These are phyloP conservation scores for Phyllachora maydis DNA, from an alignment of 2,329 filamentous ascomycete genomes.

Conservation along the genomic window DNA sequence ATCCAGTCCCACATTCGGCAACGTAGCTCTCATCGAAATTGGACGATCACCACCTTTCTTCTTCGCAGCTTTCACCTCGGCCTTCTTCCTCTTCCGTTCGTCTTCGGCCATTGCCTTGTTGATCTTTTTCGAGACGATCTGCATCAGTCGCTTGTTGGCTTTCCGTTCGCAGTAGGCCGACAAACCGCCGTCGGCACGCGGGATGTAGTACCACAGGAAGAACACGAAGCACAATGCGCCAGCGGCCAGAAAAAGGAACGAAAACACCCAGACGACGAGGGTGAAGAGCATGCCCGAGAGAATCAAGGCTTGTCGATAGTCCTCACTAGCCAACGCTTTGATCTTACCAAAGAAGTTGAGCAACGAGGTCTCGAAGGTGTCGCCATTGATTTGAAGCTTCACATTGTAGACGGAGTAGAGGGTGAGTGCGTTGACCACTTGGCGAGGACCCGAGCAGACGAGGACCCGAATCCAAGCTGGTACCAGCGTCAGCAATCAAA, in stretches of 20 bases:
- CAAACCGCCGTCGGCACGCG: conserved; percentile 58
- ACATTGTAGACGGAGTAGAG: conserved; percentile 66
- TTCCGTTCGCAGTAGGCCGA: conserved; percentile 79
- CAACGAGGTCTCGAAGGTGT: conserved; percentile 38
- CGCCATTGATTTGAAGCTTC: conserved; percentile 41
- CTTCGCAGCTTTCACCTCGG: conserved; percentile 25
- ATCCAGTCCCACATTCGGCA: conserved; percentile 34
- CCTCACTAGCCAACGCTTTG: conserved; percentile 45
- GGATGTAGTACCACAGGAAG: conserved; percentile 88
- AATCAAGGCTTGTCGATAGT: conserved; percentile 63
- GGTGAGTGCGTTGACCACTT: conserved; percentile 77
- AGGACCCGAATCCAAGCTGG: conserved; percentile 77
- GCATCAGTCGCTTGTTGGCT: conserved; percentile 66
- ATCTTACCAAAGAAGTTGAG: conserved; percentile 72
- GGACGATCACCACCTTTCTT: conserved; percentile 30
- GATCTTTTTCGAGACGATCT: conserved; percentile 71
- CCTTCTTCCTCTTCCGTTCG: conserved; percentile 34
- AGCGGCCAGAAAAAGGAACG: conserved; percentile 52
- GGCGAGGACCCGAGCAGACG: conserved; percentile 78
- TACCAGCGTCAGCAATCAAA: conserved; percentile 4
- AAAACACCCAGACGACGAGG: conserved; percentile 71
- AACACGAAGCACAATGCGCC: conserved; percentile 64
- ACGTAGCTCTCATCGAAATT: conserved; percentile 38
- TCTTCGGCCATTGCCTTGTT: conserved; percentile 75
- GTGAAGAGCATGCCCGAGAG: conserved; percentile 88